Base-by-base conservation (phyloP, 306 rosid genomes). In the Cicer judaicum region DNA sequence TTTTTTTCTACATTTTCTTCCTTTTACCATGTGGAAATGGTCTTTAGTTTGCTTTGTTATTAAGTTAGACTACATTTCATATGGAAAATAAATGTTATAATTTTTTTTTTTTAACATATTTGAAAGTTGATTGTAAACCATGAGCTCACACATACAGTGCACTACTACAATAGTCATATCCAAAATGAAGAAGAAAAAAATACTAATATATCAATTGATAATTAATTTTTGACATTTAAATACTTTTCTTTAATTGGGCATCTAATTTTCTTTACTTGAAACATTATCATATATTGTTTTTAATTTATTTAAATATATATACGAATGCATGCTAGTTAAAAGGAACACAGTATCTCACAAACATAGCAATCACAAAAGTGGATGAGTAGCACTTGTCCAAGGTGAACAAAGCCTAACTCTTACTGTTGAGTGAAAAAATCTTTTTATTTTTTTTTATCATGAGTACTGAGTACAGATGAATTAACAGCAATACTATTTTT, bases 21-120 rank as follows among this genome's bases (percentile, higher is more conserved):
- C 24, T 64, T 64, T 40, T 39, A 39, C 44, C 12, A 6, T 12
- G 21, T 12, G 54, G 64, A 64, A 61, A 64, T 13, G 54, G 52
- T 75, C 79, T 50, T 75, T 64, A 52, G 2, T 64, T 75, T 2
- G 79, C 64, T 64, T 75, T 2, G 79, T 42, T 12, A 14, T 19
- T 12, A 73, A 60, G 78, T 47, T 71, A 19, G 76, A 52, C 50
- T 40, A 40, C 6, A 62, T 21, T 54, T 29, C 34, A 6, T 48
- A 0, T 24, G 1, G 10, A 52, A 52, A 52, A 15, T 52, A 52
- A 52, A 39, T 48, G 78, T 48, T 62, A 18, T 15, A n/a, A 7
- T 14, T 8, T 9, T 6, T 0, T 38, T 6, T 14, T 3, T 12
- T 3, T 12, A 34, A 1, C 6, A 7, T 16, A 40, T 18, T 42